Evolutionary conservation across 306 rosid genomes (phyloP).

Genomic region (Oemleria cerasiformis): DNA sequence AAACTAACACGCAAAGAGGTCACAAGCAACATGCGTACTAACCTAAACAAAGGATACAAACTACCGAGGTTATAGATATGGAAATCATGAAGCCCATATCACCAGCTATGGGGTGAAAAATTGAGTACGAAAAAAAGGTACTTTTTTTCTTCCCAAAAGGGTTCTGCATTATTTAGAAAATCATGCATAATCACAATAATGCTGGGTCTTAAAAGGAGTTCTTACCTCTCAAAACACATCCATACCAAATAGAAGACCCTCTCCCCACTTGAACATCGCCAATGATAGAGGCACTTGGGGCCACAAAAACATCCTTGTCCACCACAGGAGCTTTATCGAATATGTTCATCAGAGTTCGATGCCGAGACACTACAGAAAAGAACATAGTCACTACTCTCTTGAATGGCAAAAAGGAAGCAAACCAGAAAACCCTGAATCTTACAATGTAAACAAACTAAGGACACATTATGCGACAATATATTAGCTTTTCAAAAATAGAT

Average conservation of each 20-base stretch:
- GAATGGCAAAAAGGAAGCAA: background rate
- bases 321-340: constrained; percentile 72
- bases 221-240: constrained; percentile 91
- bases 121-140: background rate
- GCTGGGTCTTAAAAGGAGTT: background rate
- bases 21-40: background rate
- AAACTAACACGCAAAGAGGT: background rate
- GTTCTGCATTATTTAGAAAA: background rate
- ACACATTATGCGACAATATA: background rate
- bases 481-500: background rate
- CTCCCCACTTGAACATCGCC: constrained; percentile 81
- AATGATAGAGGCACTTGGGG: constrained; percentile 79
- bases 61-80: background rate
- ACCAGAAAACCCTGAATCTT: background rate
- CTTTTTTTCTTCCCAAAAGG: background rate
- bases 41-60: background rate
- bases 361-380: constrained; percentile 68
- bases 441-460: background rate
- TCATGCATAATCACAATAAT: too few relatives aligned
- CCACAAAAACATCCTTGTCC: constrained; percentile 81
- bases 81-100: background rate
- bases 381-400: background rate
- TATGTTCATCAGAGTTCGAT: constrained; percentile 84
- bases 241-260: constrained; percentile 88
- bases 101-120: background rate